phyloP scores from a whole-genome alignment of 129 eudicot species.

The Chrysanthemum makinoi region DNA sequence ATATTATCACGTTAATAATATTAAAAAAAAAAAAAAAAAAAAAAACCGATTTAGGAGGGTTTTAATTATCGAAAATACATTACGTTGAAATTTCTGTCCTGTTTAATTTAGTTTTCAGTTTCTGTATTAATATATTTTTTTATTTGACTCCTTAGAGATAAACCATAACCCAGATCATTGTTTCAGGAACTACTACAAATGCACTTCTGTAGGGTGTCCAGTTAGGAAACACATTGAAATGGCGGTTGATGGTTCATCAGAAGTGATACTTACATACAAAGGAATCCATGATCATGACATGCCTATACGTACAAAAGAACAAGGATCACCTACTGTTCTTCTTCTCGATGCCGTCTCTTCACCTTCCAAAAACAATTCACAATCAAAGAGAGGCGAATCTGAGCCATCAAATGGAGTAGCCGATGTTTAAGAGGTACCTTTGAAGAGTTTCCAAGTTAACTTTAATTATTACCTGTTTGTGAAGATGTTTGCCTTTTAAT shows the following conservation, averaged over 20 bases:
- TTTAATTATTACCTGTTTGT: slow-evolving; percentile 9
- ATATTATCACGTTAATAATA: too few relatives aligned
- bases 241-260: slow-evolving; percentile 57
- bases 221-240: slow-evolving; percentile 86
- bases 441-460: slow-evolving; percentile 7
- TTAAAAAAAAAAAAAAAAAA: too few relatives aligned
- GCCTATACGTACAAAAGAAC: slow-evolving; percentile 59
- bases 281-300: slow-evolving; percentile 81
- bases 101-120: too few relatives aligned
- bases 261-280: slow-evolving; percentile 66
- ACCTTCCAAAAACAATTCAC: slow-evolving; percentile 32
- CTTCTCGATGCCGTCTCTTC: slow-evolving; percentile 41
- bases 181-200: slow-evolving; percentile 90
- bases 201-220: slow-evolving; percentile 92
- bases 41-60: too few relatives aligned
- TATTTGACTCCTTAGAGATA: not conserved
- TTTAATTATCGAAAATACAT: too few relatives aligned
- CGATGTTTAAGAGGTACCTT: slow-evolving; percentile 19
- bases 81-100: too few relatives aligned
- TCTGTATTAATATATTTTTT: too few relatives aligned
- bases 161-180: not conserved
- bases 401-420: slow-evolving; percentile 26
- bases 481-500: slow-evolving; percentile 18
- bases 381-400: slow-evolving; percentile 28
- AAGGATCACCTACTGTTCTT: slow-evolving; percentile 41